Conservation (phyloP, 306 rosid species). For the Begonia loranthoides region DNA sequence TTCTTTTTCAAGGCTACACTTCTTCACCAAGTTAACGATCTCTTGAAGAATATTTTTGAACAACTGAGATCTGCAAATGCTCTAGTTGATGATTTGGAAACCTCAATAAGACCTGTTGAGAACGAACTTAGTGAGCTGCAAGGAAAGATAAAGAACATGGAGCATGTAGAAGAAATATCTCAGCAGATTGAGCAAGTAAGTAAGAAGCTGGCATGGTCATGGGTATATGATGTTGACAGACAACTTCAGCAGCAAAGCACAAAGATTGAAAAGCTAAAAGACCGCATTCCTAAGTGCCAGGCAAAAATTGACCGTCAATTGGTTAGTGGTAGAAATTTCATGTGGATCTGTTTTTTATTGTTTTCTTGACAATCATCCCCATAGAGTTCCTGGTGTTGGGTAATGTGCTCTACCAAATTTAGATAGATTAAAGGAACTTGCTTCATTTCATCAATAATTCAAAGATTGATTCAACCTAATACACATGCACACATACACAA, state of each 20-base stretch:
- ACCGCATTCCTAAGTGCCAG: constrained; percentile 64
- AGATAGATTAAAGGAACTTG: no score
- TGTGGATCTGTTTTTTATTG: no score
- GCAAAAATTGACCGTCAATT: constrained; percentile 48
- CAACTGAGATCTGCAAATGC: constrained; percentile 36
- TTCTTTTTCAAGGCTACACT: constrained; percentile 93
- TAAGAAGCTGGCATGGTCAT: constrained; percentile 93
- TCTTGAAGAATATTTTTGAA: constrained; percentile 45
- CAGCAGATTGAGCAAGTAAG: constrained; percentile 48
- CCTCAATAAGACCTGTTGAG: constrained; percentile 63
- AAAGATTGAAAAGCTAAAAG: constrained; percentile 47
- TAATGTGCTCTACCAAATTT: no score
- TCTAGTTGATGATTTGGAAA: constrained; percentile 53
- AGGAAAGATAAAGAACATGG: constrained; percentile 65
- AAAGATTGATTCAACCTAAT: no score
- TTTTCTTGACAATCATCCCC: no score
- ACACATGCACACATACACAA: no score
- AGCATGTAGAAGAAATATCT: constrained; percentile 71
- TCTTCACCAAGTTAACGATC: constrained; percentile 88
- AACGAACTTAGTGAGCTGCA: constrained; percentile 63
- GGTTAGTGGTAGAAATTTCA: constrained; percentile 21
- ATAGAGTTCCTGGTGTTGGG: no score
- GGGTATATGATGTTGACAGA: constrained; percentile 73
- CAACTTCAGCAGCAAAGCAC: constrained; percentile 34
- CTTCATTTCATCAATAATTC: no score